These are phyloP conservation scores for Leishmania amazonensis DNA, from an alignment of 208 protist genomes.

Conservation along the genomic window DNA sequence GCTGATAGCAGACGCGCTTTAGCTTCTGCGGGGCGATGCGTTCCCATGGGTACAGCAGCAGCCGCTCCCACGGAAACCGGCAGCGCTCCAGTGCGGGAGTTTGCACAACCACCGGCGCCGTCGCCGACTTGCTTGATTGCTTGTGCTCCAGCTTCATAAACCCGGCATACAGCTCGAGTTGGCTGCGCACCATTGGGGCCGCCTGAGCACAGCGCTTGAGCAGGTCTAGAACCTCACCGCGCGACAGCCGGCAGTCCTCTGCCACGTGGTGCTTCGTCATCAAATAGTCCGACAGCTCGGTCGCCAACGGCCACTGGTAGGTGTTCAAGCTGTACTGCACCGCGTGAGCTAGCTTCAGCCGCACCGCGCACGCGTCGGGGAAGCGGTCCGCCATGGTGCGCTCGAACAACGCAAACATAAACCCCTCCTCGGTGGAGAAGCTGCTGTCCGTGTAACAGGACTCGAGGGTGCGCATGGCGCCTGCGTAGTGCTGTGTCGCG, in stretches of 20 bases:
- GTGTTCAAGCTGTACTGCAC: slow-evolving; percentile 78
- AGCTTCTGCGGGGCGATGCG: slow-evolving; percentile 53
- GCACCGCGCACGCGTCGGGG: slow-evolving; percentile 86
- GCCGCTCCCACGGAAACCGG: slow-evolving; percentile 66
- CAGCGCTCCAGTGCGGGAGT: slow-evolving; percentile 50
- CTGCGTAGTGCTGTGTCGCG: slow-evolving; percentile 84
- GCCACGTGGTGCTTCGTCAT: slow-evolving; percentile 84
- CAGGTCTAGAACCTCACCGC: slow-evolving; percentile 57
- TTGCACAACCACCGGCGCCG: slow-evolving; percentile 25
- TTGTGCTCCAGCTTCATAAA: slow-evolving; percentile 8
- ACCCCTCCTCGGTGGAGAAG: slow-evolving; percentile 64
- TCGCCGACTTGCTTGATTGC: neutral
- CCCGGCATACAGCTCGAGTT: slow-evolving; percentile 56
- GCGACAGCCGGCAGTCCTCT: slow-evolving; percentile 63
- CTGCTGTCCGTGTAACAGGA: slow-evolving; percentile 74
- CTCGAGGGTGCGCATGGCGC: slow-evolving; percentile 78
- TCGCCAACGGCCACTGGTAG: slow-evolving; percentile 65
- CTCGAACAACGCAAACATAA: slow-evolving; percentile 71
- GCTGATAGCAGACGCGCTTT: slow-evolving; percentile 53
- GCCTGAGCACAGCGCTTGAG: slow-evolving; percentile 59
- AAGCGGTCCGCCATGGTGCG: slow-evolving; percentile 59
- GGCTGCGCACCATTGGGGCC: slow-evolving; percentile 48
- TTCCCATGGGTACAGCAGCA: slow-evolving; percentile 52
- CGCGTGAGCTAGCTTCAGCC: slow-evolving; percentile 87
- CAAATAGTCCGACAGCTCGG: slow-evolving; percentile 84